Base-by-base conservation (phyloP, 2,329 filamentous ascomycete species). In the Alternaria dauci region DNA sequence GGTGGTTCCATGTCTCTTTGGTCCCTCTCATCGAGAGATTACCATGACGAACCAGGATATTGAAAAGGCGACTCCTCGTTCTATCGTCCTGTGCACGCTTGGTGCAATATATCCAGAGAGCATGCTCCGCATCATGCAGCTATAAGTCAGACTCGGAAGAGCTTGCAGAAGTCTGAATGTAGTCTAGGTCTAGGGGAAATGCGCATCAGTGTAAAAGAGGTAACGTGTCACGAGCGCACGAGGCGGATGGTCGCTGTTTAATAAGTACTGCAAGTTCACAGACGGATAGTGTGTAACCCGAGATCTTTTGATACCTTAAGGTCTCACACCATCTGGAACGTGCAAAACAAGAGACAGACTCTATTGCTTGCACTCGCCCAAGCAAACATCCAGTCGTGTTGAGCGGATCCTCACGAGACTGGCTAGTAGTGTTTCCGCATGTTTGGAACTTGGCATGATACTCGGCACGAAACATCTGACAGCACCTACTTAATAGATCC, bases 361-460 rank as follows among this genome's bases (percentile, higher is more conserved):
- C 36, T 28, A 25, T 55, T 50, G 39, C 38, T 42, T 47, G 34
- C 32, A 48, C n/a, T 14, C 34, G 39, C 26, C 23, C 56, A 42
- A 48, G 8, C 36, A 41, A n/a, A 39, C 36, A 25, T 56, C 52
- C 38, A 43, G 46, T 44, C 20, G 12, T 18, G 12, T 43, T 30
- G 30, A 18, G 30, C n/a, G 20, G 42, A 41, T 18, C n/a, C 20
- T 47, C 28, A 26, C 34, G 23, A 43, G 34, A 26, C 36, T 28
- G 36, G 30, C 38, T 43, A 18, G 20, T 23, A 20, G 23, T 47
- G 57, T 55, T 62, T 62, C 44, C 42, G 30, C 28, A 48, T 55
- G 57, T 59, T 59, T 59, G 52, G 32, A 14, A 51, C 61, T 63
- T 63, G 61, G 61, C 61, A 61, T 63, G 52, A 61, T 50, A 63